phyloP scores from a whole-genome alignment of 2,329 filamentous ascomycete genomes.

The Fusarium equiseti region DNA sequence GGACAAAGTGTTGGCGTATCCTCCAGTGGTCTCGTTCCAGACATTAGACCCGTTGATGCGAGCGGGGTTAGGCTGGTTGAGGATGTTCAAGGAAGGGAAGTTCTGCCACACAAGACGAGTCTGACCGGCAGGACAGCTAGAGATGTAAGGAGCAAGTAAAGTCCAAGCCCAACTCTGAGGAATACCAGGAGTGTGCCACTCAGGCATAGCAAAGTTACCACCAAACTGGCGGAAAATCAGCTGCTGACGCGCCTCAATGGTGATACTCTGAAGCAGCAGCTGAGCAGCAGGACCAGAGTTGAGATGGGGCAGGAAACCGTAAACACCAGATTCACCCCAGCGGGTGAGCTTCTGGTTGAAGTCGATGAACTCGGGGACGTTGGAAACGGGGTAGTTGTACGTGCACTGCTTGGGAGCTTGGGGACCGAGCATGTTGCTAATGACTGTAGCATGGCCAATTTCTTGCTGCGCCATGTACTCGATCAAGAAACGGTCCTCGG shows the following conservation, averaged over 20 bases:
- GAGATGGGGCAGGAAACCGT: conserved; percentile 83
- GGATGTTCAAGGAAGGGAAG: conserved; percentile 77
- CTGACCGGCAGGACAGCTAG: conserved; percentile 77
- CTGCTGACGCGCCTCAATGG: conserved; percentile 84
- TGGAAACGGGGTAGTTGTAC: conserved; percentile 84
- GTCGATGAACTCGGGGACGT: conserved; percentile 81
- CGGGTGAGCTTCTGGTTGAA: conserved; percentile 89
- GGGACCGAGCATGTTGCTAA: conserved; percentile 81
- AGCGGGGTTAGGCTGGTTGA: conserved; percentile 82
- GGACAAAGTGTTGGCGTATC: conserved; percentile 67
- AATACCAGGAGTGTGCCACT: conserved; percentile 83
- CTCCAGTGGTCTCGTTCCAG: conserved; percentile 73
- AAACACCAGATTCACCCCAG: conserved; percentile 82
- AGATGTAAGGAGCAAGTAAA: conserved; percentile 83
- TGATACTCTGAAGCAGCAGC: conserved; percentile 80
- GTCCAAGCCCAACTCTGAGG: conserved; percentile 90
- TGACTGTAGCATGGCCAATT: conserved; percentile 79
- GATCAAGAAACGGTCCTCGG: conserved; percentile 77
- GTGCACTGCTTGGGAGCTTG: conserved; percentile 79
- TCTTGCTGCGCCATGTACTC: conserved; percentile 84
- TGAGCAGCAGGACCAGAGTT: conserved; percentile 80
- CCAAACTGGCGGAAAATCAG: conserved; percentile 86
- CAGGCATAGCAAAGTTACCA: conserved; percentile 83
- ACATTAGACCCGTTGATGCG: conserved; percentile 72
- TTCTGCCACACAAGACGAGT: conserved; percentile 88